phyloP scores from a whole-genome alignment of 495 filamentous ascomycete species.

The Aspergillus haitiensis region DNA sequence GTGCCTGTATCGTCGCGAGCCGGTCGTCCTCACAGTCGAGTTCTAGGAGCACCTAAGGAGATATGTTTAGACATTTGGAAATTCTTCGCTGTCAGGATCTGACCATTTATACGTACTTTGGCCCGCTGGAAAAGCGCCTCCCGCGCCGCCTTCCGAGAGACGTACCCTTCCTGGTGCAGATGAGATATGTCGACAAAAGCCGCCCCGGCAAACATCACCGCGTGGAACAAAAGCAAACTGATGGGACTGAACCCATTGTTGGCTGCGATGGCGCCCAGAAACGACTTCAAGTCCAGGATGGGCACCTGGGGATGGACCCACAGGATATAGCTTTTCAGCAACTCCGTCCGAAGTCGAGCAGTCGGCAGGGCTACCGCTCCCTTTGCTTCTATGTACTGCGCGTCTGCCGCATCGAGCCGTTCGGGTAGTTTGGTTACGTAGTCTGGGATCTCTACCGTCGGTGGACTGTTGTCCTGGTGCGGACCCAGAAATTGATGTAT shows the following conservation, averaged over 20 bases:
- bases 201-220: conserved; percentile 11
- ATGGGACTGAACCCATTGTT: neutral
- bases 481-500: conserved; percentile 10
- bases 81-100: too few relatives aligned
- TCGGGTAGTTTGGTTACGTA: conserved; percentile 7
- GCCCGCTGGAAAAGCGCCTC: conserved; percentile 6
- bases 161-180: conserved; percentile 4
- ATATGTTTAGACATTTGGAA: too few relatives aligned
- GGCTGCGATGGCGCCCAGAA: neutral
- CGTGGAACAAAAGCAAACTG: conserved; percentile 14
- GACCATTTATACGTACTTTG: conserved; percentile 8
- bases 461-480: neutral
- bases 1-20: conserved; percentile 8
- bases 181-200: conserved; percentile 12
- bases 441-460: neutral
- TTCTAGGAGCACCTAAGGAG: conserved; percentile 10
- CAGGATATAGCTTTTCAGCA: conserved; percentile 9
- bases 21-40: conserved; percentile 15
- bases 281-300: conserved; percentile 4
- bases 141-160: conserved; percentile 3
- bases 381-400: conserved; percentile 6
- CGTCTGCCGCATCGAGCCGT: conserved; percentile 5
- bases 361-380: conserved; percentile 10
- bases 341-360: conserved; percentile 2
- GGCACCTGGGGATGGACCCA: conserved; percentile 15